Conservation (phyloP, 2,329 filamentous ascomycete genomes). For the Fusarium sp. region DNA sequence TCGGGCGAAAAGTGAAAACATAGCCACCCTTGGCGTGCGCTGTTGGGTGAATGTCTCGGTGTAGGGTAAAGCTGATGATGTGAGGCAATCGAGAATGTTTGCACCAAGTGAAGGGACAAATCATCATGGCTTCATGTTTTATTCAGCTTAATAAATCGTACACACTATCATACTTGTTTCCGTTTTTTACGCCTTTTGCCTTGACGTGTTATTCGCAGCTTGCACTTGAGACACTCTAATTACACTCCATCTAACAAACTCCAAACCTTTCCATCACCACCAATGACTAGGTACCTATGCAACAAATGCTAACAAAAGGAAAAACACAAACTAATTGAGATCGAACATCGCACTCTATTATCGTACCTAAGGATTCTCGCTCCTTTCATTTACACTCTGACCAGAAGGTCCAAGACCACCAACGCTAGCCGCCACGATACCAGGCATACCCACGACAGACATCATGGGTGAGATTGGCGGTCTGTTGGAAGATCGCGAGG, state of each 20-base stretch:
- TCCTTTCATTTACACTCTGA: conserved; percentile 9
- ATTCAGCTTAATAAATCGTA: neutral
- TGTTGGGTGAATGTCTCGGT: neutral
- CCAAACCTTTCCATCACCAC: neutral
- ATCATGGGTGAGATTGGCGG: conserved; percentile 37
- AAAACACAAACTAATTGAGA: neutral
- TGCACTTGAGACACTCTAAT: neutral
- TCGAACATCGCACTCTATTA: conserved; percentile 12
- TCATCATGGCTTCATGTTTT: neutral
- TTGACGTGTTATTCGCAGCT: neutral
- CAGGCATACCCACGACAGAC: conserved; percentile 35
- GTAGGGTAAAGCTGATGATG: neutral
- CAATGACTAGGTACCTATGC: neutral
- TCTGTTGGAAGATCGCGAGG: conserved; percentile 34
- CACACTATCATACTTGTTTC: neutral
- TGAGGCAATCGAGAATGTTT: neutral
- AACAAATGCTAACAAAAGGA: neutral
- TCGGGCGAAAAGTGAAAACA: neutral
- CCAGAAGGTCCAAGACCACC: conserved; percentile 25
- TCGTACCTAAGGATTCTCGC: conserved; percentile 21
- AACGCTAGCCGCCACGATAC: conserved; percentile 34
- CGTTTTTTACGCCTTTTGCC: neutral
- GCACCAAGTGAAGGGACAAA: neutral
- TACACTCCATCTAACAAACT: neutral
- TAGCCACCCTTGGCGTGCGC: neutral